Evolutionary conservation across 2,329 filamentous ascomycete species (phyloP).

Genomic region (Talaromyces albobiverticillius): DNA sequence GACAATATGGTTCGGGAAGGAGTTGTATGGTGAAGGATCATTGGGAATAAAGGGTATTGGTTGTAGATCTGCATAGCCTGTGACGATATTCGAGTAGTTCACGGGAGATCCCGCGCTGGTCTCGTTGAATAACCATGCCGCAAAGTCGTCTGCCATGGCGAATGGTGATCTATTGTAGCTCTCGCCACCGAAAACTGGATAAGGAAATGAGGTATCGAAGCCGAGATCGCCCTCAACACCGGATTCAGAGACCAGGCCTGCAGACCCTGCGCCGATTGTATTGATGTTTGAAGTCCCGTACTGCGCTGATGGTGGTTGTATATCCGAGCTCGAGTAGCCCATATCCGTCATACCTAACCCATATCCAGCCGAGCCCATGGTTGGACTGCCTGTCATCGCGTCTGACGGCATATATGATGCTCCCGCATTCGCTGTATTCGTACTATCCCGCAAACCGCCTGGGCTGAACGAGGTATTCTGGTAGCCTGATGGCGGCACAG

Average conservation of each 20-base stretch:
- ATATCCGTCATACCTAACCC: conserved; percentile 22
- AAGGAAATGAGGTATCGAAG: conserved; percentile 48
- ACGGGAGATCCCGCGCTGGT: conserved; percentile 56
- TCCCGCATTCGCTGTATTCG: conserved; percentile 15
- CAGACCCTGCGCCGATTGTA: conserved; percentile 23
- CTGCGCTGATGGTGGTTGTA: background rate
- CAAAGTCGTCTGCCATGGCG: conserved; percentile 82
- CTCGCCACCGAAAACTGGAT: conserved; percentile 84
- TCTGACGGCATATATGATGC: conserved; percentile 6
- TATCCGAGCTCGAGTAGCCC: conserved; percentile 10
- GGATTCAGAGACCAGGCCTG: conserved; percentile 24
- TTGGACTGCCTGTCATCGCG: background rate
- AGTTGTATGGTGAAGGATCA: conserved; percentile 46
- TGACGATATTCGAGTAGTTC: conserved; percentile 38
- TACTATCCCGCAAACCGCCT: conserved; percentile 18
- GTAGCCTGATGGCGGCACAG: conserved; percentile 9
- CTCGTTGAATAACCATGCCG: conserved; percentile 78
- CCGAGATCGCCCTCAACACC: conserved; percentile 28
- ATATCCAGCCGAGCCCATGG: conserved; percentile 3
- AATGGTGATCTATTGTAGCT: conserved; percentile 83
- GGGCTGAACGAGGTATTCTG: conserved; percentile 18
- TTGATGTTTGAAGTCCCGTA: conserved; percentile 20
- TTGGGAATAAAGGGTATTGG: conserved; percentile 49
- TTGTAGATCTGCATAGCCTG: conserved; percentile 37
- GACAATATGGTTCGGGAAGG: conserved; percentile 47